Base-by-base conservation (phyloP, 1,139 yeast species). In the Diutina pseudorugosa region DNA sequence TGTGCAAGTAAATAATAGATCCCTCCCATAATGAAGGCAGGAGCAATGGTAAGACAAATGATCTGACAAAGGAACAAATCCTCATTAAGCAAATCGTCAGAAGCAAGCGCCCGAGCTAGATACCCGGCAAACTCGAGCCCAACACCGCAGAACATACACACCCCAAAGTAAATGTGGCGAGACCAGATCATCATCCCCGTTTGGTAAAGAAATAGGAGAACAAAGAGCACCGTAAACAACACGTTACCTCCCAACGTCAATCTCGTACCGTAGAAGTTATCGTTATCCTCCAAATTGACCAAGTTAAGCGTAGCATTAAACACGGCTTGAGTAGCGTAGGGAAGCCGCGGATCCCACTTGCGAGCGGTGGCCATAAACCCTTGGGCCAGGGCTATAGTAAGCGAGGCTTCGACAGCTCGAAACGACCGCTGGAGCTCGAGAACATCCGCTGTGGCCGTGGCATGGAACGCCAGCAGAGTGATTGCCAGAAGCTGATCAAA, bases 21-120 rank as follows among this genome's bases (percentile, higher is more conserved):
- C 0, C 71, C 73, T 0, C 72, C 75, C 76, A 71, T 71, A 9
- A 70, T 57, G 51, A 71, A 68, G 1, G 73, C 72, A 0, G 75
- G 76, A 3, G 73, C 71, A 42, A 71, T 60, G 1, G 75, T 71
- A 44, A 71, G 61, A 41, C 62, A 57, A 51, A 71, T 65, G 51
- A 69, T 68, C 55, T 70, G 74, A 52, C 69, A 64, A 19, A 71
- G 55, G 55, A 63, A 71, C 42, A 59, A 60, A 52, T 60, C 55
- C 14, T 56, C 53, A 50, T 66, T 57, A 30, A 62, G 41, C 42
- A 57, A 52, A 47, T 60, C 60, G 55, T 56, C 50, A 2, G 57
- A 60, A 7, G 65, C 61, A 47, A 62, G 44, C 0, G 57, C 50
- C 18, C 68, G 53, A n/a, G 65, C 60, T 14, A 63, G 53, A 52